Base-by-base conservation (phyloP, 2,329 filamentous ascomycete species). In the Pseudogymnoascus sp. region DNA sequence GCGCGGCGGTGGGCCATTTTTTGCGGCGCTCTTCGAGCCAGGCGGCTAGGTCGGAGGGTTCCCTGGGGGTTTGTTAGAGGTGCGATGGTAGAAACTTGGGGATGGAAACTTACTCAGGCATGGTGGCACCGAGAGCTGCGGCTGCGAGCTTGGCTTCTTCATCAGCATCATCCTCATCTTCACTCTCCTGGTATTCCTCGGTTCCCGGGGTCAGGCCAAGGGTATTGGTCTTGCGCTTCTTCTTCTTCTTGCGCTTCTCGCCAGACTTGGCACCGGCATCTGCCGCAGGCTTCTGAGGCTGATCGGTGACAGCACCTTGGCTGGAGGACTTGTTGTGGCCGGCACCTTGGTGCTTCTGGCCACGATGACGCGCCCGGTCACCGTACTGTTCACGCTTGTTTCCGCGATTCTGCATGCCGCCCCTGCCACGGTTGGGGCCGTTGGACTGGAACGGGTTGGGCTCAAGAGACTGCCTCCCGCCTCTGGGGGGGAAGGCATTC, bases 11-110 rank as follows among this genome's bases (percentile, higher is more conserved):
- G 1, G 93, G 93, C 73, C 85, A 97, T 61, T 88, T 87, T 68
- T 85, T 88, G 72, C 83, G 88, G 65, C 93, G 86, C 74, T 96
- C 91, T 60, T 86, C 86, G 67, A 96, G 85, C 86, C 91, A 97
- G 6, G 85, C 84, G 23, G 85, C 83, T 63, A 97, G 81, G 71
- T 97, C 92, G 64, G 84, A 83, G 15, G 81, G 73, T 59, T 73
- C 60, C 65, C 73, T 74, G 69, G 82, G 36, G 23, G 9, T 28
- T 47, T 47, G 67, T 69, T 74, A 76, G 64, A 13, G 17, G 21
- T 71, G 65, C n/a, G n/a, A n/a, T n/a, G n/a, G 38, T 70, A 73
- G 63, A 73, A 69, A 64, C 65, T 68, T 67, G 67, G 68, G 70
- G 69, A 63, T 65, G 64, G 62, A 65, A 70, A 74, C 73, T 68